phyloP scores from a whole-genome alignment of 1,284 basidiomycete genomes.

The Ustilago hordei region DNA sequence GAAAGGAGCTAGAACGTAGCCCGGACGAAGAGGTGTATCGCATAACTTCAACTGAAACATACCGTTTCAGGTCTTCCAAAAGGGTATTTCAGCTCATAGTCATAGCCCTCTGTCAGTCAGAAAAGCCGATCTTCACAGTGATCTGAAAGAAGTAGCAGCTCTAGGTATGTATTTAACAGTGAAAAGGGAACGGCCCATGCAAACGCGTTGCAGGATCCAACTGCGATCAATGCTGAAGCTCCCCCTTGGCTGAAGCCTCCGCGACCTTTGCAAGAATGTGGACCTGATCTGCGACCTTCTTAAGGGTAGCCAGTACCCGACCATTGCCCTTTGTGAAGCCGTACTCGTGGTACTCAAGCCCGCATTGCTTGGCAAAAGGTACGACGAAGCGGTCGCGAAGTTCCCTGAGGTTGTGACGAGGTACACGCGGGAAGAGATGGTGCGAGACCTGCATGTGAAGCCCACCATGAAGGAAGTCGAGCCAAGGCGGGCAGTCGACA shows the following conservation, averaged over 20 bases:
- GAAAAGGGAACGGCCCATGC: too few relatives aligned
- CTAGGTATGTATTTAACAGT: background rate
- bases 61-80: background rate
- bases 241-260: slow-evolving; percentile 70
- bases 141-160: background rate
- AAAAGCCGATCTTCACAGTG: background rate
- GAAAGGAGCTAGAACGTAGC: too few relatives aligned
- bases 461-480: slow-evolving; percentile 92
- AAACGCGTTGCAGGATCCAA: background rate
- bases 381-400: slow-evolving; percentile 83
- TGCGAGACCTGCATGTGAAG: slow-evolving; percentile 95
- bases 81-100: background rate
- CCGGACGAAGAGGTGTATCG: too few relatives aligned
- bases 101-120: background rate
- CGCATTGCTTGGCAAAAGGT: slow-evolving; percentile 76
- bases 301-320: slow-evolving; percentile 81
- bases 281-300: slow-evolving; percentile 84
- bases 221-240: slow-evolving; percentile 56
- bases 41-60: too few relatives aligned
- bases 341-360: slow-evolving; percentile 84
- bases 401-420: slow-evolving; percentile 88
- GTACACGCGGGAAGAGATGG: slow-evolving; percentile 94
- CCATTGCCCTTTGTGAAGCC: slow-evolving; percentile 85
- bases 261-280: slow-evolving; percentile 77
- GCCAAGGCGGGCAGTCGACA: slow-evolving; percentile 84